Conservation (phyloP, 192 early-diverging fungal species). For the Coemansia sp. region DNA sequence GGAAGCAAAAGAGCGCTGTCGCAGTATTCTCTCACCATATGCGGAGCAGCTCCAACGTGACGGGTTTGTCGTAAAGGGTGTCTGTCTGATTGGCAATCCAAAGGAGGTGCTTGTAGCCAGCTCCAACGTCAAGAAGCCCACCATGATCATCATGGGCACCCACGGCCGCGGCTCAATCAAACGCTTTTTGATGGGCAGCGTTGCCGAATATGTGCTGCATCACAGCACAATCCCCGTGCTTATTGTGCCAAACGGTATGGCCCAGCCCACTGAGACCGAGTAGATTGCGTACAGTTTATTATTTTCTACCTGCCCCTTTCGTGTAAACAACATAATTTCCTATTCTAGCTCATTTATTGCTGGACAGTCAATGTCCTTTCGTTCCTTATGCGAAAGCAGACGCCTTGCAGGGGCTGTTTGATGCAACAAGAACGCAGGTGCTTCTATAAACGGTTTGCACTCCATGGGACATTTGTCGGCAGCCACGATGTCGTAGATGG, state of each 20-base stretch:
- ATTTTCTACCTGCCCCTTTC: background rate
- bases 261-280: conserved; percentile 21
- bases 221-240: conserved; percentile 67
- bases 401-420: background rate
- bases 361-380: background rate
- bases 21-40: conserved; percentile 39
- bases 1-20: conserved; percentile 48
- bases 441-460: background rate
- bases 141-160: conserved; percentile 69
- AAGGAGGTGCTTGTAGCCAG: conserved; percentile 53
- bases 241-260: conserved; percentile 58
- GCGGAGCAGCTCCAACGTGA: conserved; percentile 47
- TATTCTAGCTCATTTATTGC: background rate
- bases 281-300: background rate
- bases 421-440: background rate
- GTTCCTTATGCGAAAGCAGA: background rate
- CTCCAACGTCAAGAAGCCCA: conserved; percentile 56
- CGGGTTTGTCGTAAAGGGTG: conserved; percentile 52
- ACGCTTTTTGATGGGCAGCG: conserved; percentile 66
- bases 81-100: conserved; percentile 51
- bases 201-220: conserved; percentile 67
- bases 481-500: background rate
- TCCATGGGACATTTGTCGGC: background rate
- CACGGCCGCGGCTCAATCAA: conserved; percentile 65
- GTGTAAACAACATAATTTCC: background rate